Conservation (phyloP, 345 rosid genomes). For the Raphanus raphanistrum region DNA sequence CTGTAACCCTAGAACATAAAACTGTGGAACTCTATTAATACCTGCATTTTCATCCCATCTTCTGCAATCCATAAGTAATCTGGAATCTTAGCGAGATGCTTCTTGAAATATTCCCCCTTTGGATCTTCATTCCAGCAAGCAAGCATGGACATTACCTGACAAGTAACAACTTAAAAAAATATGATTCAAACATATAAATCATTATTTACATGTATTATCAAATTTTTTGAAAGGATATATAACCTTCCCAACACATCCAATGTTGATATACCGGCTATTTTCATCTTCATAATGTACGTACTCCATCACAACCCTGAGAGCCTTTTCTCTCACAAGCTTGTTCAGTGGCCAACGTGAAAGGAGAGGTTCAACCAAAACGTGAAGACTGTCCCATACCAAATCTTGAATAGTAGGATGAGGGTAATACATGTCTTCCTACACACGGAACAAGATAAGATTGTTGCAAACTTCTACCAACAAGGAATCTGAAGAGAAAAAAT, state of each 20-base stretch:
- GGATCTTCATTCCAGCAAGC: slow-evolving; percentile 73
- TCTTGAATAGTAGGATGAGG: slow-evolving; percentile 60
- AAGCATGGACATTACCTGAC: slow-evolving; percentile 48
- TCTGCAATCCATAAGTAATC: slow-evolving; percentile 68
- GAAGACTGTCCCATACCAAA: slow-evolving; percentile 52
- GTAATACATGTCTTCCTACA: slow-evolving; percentile 61
- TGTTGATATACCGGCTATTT: slow-evolving; percentile 48
- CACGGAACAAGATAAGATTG: too few species aligned
- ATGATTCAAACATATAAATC: neutral
- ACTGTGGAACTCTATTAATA: too few species aligned
- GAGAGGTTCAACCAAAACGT: slow-evolving; percentile 53
- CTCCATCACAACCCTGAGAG: slow-evolving; percentile 50
- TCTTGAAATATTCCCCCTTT: slow-evolving; percentile 53
- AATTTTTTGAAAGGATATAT: neutral
- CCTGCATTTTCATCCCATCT: slow-evolving; percentile 68
- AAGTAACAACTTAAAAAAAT: neutral
- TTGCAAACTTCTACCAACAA: too few species aligned
- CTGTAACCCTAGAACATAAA: too few species aligned
- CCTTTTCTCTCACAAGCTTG: slow-evolving; percentile 47
- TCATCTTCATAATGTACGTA: slow-evolving; percentile 71
- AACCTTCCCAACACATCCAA: slow-evolving; percentile 60
- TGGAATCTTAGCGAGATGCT: slow-evolving; percentile 54
- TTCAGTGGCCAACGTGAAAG: slow-evolving; percentile 55
- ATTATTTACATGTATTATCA: neutral
- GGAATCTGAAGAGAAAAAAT: too few species aligned